Conservation (phyloP, 768 basidiomycete species). For the Tephrocybe sp. region DNA sequence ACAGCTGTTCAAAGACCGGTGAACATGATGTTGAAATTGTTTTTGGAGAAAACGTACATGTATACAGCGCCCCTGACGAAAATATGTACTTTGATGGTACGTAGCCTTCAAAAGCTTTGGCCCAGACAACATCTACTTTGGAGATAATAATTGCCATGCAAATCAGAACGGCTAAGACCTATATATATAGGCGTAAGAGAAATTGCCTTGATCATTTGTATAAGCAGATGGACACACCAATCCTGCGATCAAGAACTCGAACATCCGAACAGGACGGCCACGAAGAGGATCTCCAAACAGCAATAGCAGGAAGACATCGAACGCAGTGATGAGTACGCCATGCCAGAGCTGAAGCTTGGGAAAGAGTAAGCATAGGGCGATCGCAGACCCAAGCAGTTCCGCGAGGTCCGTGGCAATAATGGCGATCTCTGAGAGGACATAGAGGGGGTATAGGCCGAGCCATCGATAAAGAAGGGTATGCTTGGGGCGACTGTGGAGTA, state of each 20-base stretch:
- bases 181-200: background rate
- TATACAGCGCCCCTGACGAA: constrained; percentile 56
- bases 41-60: constrained; percentile 40
- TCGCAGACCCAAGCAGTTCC: constrained; percentile 79
- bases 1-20: constrained; percentile 40
- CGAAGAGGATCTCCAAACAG: constrained; percentile 68
- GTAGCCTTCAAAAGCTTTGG: constrained; percentile 68
- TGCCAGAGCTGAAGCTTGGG: constrained; percentile 68
- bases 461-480: constrained; percentile 56
- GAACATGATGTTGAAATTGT: background rate
- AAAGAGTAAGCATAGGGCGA: constrained; percentile 74
- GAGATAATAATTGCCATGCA: constrained; percentile 79
- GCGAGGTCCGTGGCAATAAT: constrained; percentile 79
- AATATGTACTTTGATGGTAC: constrained; percentile 69
- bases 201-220: background rate
- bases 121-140: constrained; percentile 70
- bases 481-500: constrained; percentile 62
- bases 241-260: constrained; percentile 61
- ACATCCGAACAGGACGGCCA: constrained; percentile 61
- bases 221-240: constrained; percentile 43
- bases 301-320: constrained; percentile 70
- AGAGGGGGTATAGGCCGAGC: constrained; percentile 63
- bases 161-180: constrained; percentile 71
- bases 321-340: constrained; percentile 63
- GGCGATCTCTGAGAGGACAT: constrained; percentile 62